Conservation (phyloP, 2,329 filamentous ascomycete genomes). For the Pseudogymnoascus sp. region DNA sequence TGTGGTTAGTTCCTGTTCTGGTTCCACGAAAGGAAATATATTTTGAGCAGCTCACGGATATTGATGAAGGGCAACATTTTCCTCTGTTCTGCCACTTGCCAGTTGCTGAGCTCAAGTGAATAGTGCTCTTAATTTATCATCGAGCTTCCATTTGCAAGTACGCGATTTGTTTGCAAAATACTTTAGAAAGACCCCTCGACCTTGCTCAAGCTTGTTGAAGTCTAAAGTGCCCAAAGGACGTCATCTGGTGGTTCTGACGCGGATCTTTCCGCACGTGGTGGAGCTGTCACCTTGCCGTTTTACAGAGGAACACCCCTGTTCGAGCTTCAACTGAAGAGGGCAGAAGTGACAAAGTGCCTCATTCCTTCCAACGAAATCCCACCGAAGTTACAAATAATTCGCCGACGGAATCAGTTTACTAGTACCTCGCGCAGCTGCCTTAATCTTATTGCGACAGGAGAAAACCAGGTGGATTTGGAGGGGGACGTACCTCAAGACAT, state of each 20-base stretch:
- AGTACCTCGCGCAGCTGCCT: neutral
- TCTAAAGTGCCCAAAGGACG: slow-evolving; percentile 1
- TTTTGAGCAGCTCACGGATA: slow-evolving; percentile 36
- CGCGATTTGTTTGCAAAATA: neutral
- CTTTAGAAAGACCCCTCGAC: neutral
- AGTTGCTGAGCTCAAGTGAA: neutral
- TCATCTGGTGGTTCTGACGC: slow-evolving; percentile 1
- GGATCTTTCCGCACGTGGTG: slow-evolving; percentile 7
- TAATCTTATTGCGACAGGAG: neutral
- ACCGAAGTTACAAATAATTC: neutral
- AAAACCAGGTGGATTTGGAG: neutral
- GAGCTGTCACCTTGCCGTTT: slow-evolving; percentile 7
- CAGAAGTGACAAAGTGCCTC: neutral
- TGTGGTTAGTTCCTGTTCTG: slow-evolving; percentile 21
- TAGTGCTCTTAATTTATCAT: neutral
- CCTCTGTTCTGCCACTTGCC: neutral
- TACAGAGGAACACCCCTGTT: slow-evolving; percentile 1
- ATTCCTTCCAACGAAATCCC: neutral
- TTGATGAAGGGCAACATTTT: slow-evolving; percentile 58
- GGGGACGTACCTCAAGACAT: neutral
- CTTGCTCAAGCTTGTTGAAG: neutral
- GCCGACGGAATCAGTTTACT: neutral
- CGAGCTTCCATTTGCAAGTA: slow-evolving; percentile 3
- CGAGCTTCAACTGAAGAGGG: neutral
- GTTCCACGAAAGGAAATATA: slow-evolving; percentile 11